A percentile compares a stretch with the other conserved stretches of the same genome.
These are phyloP conservation scores for Datisca glomerata DNA, from an alignment of 306 rosid genomes.

Conservation along the genomic window DNA sequence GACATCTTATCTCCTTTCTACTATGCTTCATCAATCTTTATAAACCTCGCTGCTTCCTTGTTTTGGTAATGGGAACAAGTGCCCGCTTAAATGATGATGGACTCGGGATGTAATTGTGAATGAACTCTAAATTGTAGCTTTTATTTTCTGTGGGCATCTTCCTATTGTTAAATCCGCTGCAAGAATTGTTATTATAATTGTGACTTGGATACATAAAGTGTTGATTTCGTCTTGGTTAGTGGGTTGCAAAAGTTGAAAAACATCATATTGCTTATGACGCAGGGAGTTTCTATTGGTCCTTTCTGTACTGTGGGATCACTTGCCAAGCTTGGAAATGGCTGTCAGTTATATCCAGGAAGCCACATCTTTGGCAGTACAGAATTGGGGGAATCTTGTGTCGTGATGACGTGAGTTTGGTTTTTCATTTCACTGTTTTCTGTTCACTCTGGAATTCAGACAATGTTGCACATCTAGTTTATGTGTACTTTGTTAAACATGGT, in stretches of 20 bases:
- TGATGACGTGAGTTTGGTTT: conserved; percentile 71
- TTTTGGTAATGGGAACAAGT: no score
- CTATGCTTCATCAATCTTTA: no score
- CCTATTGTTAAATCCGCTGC: no score
- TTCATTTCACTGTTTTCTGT: neutral
- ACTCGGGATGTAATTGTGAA: no score
- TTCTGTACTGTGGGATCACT: conserved; percentile 81
- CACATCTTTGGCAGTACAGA: conserved; percentile 69
- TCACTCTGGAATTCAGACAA: neutral
- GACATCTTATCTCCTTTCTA: no score
- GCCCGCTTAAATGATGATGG: no score
- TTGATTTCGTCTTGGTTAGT: no score
- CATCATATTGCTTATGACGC: conserved; percentile 16
- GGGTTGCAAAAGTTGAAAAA: no score
- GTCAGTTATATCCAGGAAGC: conserved; percentile 68
- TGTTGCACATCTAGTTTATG: neutral
- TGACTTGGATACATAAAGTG: no score
- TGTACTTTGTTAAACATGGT: conserved; percentile 14
- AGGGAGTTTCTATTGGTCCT: conserved; percentile 90
- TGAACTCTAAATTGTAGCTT: no score
- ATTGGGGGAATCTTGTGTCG: conserved; percentile 58
- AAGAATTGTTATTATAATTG: neutral
- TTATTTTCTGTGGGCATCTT: no score
- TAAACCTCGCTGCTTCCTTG: no score
- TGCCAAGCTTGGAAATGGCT: conserved; percentile 61